Conservation (phyloP, 805 yeast species). For the Lipomyces anomalus region DNA sequence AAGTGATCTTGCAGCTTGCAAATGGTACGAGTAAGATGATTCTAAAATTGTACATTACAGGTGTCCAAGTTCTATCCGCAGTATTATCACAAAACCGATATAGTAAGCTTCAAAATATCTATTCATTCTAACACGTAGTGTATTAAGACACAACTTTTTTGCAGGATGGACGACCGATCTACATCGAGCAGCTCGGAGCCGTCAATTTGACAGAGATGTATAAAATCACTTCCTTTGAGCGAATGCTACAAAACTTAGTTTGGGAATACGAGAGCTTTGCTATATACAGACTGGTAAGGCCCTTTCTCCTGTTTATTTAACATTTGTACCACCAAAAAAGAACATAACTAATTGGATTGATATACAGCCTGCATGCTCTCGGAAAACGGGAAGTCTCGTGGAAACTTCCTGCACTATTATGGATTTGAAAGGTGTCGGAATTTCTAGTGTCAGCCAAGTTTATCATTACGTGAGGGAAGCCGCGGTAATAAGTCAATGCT, state of each 20-base stretch:
- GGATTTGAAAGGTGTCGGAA: constrained; percentile 90
- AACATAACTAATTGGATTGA: not conserved
- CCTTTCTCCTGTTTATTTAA: not conserved
- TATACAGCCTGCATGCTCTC: constrained; percentile 83
- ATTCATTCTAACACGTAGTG: not conserved
- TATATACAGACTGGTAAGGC: constrained; percentile 53
- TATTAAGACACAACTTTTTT: not conserved
- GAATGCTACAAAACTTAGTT: constrained; percentile 91
- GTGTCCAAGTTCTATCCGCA: constrained; percentile 69
- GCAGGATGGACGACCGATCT: constrained; percentile 88
- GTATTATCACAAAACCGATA: constrained; percentile 94
- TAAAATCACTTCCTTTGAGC: constrained; percentile 88
- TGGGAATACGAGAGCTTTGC: constrained; percentile 97
- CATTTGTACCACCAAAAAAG: not conserved
- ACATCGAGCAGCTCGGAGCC: constrained; percentile 86
- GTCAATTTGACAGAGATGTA: constrained; percentile 88
- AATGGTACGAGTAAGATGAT: constrained; percentile 17
- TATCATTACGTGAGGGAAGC: constrained; percentile 87
- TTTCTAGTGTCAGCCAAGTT: constrained; percentile 78
- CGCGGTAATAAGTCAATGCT: constrained; percentile 89
- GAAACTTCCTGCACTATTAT: constrained; percentile 96
- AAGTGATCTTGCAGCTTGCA: too few relatives aligned
- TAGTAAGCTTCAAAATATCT: constrained; percentile 29
- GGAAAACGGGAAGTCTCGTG: constrained; percentile 67
- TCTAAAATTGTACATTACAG: too few relatives aligned